Evolutionary conservation across 225 moss, liverwort and hornwort species (phyloP).

Genomic region (Lunularia cruciata): DNA sequence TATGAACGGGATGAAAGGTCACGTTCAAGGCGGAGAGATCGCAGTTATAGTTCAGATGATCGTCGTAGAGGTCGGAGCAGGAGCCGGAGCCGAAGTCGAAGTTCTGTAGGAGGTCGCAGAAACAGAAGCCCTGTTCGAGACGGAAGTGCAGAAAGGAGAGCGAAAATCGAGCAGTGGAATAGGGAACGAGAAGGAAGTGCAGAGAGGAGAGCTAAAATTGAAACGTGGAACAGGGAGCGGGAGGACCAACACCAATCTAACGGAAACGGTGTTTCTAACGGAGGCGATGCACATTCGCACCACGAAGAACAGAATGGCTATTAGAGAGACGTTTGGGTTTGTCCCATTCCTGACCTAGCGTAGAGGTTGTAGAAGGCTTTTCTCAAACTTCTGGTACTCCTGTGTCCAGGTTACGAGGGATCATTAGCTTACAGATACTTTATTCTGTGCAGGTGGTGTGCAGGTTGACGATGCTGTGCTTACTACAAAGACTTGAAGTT

Average conservation of each 20-base stretch:
- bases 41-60: conserved; percentile 17
- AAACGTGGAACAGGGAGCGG: conserved; percentile 16
- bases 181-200: conserved; percentile 70
- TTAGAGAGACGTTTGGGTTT: conserved; percentile 19
- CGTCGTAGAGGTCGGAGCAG: conserved; percentile 34
- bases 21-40: conserved; percentile 28
- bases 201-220: conserved; percentile 36
- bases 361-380: neutral
- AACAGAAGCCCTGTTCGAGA: conserved; percentile 35
- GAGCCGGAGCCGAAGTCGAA: conserved; percentile 48
- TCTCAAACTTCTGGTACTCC: neutral
- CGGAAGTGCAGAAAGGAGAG: conserved; percentile 49
- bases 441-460: conserved; percentile 51
- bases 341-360: conserved; percentile 23
- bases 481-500: conserved; percentile 28
- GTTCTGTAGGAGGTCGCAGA: conserved; percentile 15
- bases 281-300: conserved; percentile 7
- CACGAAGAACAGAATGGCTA: conserved; percentile 25
- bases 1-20: conserved; percentile 36
- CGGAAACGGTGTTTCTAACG: conserved; percentile 18
- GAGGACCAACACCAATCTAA: conserved; percentile 2
- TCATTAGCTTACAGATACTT: conserved; percentile 27
- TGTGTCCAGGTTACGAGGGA: conserved; percentile 13
- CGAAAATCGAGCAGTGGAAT: conserved; percentile 93
- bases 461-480: conserved; percentile 55